Conservation (phyloP, 108 stramenopile species). For the Aureococcus anophagefferens region DNA sequence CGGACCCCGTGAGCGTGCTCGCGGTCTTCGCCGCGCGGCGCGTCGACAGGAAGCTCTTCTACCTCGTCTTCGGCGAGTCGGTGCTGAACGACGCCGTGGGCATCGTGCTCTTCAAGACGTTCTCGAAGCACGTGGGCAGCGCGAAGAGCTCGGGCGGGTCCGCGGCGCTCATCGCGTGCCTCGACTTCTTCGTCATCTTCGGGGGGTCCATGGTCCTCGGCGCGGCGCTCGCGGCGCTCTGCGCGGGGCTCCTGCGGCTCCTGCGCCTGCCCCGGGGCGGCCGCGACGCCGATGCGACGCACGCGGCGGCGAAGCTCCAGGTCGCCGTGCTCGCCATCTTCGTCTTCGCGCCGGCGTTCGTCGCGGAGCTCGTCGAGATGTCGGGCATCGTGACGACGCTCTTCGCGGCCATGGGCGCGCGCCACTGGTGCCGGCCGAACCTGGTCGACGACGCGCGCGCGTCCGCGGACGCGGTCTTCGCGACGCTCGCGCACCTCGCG, state of each 20-base stretch:
- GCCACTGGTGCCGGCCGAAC: conserved; percentile 56
- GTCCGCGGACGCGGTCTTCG: conserved; percentile 49
- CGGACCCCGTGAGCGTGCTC: conserved; percentile 72
- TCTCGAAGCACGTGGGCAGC: conserved; percentile 44
- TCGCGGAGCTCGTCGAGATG: conserved; percentile 57
- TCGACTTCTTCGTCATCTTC: conserved; percentile 50
- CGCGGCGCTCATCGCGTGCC: conserved; percentile 31
- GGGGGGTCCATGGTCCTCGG: conserved; percentile 56
- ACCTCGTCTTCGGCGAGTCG: conserved; percentile 75
- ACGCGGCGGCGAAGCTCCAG: conserved; percentile 50
- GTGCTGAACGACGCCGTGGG: conserved; percentile 77
- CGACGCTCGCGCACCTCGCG: conserved; percentile 50
- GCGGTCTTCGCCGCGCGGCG: conserved; percentile 52
- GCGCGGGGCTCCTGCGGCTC: conserved; percentile 55
- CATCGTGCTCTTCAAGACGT: conserved; percentile 59
- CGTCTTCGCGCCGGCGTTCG: conserved; percentile 62
- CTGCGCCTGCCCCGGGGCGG: conserved; percentile 18
- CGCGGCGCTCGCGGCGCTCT: conserved; percentile 27
- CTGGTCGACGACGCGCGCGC: conserved; percentile 36
- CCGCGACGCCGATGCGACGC: conserved; percentile 1
- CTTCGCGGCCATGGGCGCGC: conserved; percentile 60
- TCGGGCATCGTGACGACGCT: conserved; percentile 75
- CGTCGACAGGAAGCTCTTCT: conserved; percentile 71
- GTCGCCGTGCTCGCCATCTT: conserved; percentile 45
- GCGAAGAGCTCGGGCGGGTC: too few relatives aligned